Percentiles rank a stretch among this genome's conserved stretches.
Evolutionary conservation across 495 filamentous ascomycete species (phyloP).

Genomic region (Hyphodiscus hymeniophilus): DNA sequence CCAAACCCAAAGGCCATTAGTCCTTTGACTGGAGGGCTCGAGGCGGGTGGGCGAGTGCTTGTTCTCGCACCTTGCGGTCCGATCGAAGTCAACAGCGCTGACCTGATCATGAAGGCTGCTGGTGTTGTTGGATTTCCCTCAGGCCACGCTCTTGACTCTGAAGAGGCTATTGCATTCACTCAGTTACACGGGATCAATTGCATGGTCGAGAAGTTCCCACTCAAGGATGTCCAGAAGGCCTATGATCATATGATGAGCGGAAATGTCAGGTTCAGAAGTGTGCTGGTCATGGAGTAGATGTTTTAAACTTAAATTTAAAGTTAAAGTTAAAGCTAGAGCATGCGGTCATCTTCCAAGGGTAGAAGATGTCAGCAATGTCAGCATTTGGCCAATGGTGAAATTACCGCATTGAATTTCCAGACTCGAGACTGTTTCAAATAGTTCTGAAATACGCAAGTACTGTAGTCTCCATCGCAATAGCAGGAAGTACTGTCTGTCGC

Average conservation of each 20-base stretch:
- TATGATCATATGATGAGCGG: conserved; percentile 38
- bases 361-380: too few relatives aligned
- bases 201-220: conserved; percentile 53
- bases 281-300: conserved; percentile 41
- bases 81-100: conserved; percentile 39
- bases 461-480: too few relatives aligned
- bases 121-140: conserved; percentile 54
- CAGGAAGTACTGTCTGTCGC: too few relatives aligned
- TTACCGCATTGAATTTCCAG: too few relatives aligned
- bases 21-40: conserved; percentile 46
- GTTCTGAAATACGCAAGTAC: too few relatives aligned
- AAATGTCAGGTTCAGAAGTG: conserved; percentile 40
- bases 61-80: conserved; percentile 47
- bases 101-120: conserved; percentile 39
- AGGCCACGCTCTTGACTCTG: conserved; percentile 54
- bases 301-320: background rate
- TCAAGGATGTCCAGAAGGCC: conserved; percentile 48
- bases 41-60: conserved; percentile 50
- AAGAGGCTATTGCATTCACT: conserved; percentile 59
- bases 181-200: conserved; percentile 49
- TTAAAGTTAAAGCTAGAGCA: background rate
- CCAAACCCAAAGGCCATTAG: conserved; percentile 46
- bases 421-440: too few relatives aligned
- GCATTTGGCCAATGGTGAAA: too few relatives aligned
- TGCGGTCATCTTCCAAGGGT: too few relatives aligned